Conservation (phyloP, 2,329 filamentous ascomycete species). For the Claviceps sp. region DNA sequence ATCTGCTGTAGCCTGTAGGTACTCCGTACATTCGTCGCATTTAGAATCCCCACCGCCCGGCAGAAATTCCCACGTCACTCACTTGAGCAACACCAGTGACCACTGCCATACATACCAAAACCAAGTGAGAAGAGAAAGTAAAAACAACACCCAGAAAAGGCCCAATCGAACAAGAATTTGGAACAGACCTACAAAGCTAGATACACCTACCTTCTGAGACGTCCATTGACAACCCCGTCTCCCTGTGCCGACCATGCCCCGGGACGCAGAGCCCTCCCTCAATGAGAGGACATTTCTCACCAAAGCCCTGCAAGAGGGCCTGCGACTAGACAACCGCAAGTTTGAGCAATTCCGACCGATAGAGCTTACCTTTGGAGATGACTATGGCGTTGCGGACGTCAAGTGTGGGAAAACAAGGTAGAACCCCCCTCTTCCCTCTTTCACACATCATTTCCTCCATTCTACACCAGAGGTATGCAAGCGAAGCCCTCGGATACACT, state of each 20-base stretch:
- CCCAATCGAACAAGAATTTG: background rate
- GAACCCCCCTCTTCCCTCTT: background rate
- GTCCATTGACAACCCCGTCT: background rate
- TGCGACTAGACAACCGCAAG: slow-evolving; percentile 72
- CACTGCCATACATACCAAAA: background rate
- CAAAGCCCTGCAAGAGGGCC: slow-evolving; percentile 65
- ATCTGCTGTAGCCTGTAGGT: background rate
- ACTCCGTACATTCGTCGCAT: too few species aligned
- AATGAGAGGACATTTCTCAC: slow-evolving; percentile 80
- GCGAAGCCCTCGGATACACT: too few species aligned
- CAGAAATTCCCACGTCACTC: slow-evolving; percentile 26
- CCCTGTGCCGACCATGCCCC: slow-evolving; percentile 54
- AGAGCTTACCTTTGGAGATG: slow-evolving; percentile 71
- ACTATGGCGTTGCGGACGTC: slow-evolving; percentile 82
- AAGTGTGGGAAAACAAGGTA: slow-evolving; percentile 83
- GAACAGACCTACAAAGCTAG: background rate
- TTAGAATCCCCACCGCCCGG: slow-evolving; percentile 28
- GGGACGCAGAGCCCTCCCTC: slow-evolving; percentile 78
- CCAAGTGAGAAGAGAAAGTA: slow-evolving; percentile 7
- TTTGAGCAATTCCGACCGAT: slow-evolving; percentile 70
- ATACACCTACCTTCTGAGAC: background rate
- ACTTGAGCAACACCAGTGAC: background rate
- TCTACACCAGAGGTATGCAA: background rate
- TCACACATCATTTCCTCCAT: background rate
- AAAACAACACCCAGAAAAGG: background rate